These are phyloP conservation scores for Shiraia bambusicola DNA, from an alignment of 2,329 filamentous ascomycete genomes.

Conservation along the genomic window DNA sequence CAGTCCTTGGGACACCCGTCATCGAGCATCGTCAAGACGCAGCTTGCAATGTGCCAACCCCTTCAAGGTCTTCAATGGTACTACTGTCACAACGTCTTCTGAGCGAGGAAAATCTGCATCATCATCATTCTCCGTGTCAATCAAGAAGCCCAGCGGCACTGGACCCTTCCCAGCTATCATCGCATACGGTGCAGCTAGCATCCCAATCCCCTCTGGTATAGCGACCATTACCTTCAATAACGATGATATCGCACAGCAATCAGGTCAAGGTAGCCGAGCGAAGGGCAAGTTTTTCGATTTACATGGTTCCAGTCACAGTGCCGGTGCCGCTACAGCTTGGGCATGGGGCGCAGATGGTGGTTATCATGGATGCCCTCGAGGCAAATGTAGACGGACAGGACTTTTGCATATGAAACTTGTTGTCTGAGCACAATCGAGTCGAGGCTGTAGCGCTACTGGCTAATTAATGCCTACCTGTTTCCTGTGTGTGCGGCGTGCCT, in stretches of 20 bases:
- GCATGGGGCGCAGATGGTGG: conserved; percentile 63
- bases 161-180: conserved; percentile 61
- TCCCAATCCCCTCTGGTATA: conserved; percentile 58
- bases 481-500: no score
- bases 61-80: conserved; percentile 43
- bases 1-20: conserved; percentile 31
- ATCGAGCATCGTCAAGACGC: conserved; percentile 33
- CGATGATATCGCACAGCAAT: conserved; percentile 58
- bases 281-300: conserved; percentile 62
- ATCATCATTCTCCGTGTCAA: conserved; percentile 42
- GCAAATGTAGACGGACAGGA: conserved; percentile 36
- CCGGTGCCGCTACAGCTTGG: conserved; percentile 63
- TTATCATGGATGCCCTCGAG: conserved; percentile 63
- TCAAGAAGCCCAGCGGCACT: conserved; percentile 45
- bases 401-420: conserved; percentile 6
- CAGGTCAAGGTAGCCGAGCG: conserved; percentile 50
- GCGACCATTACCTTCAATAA: conserved; percentile 62
- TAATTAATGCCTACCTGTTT: no score
- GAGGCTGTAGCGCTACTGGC: not conserved
- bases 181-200: conserved; percentile 55
- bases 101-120: conserved; percentile 40
- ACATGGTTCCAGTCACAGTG: conserved; percentile 57
- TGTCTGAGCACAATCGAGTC: not conserved
- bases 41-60: conserved; percentile 39
- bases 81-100: conserved; percentile 34